These are phyloP conservation scores for Backusella liffmaniae DNA, from an alignment of 192 early-diverging fungal genomes.

Conservation along the genomic window DNA sequence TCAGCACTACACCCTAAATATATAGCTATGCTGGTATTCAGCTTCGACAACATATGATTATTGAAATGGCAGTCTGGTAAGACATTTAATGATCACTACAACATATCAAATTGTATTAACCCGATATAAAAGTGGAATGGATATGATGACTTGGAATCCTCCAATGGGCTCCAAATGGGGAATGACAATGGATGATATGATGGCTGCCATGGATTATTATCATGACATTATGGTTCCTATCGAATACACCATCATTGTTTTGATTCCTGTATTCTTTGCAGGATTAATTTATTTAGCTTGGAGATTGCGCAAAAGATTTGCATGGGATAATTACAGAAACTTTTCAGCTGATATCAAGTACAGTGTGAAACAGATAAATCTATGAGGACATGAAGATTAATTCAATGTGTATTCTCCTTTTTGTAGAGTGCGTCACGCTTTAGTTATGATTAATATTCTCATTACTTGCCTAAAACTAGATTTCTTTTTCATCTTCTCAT, in stretches of 20 bases:
- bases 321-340: conserved; percentile 46
- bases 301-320: conserved; percentile 38
- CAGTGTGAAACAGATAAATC: not conserved
- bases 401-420: not conserved
- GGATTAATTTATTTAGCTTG: conserved; percentile 26
- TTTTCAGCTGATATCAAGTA: conserved; percentile 45
- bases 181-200: not conserved
- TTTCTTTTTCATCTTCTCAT: conserved; percentile 44
- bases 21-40: conserved; percentile 40
- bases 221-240: conserved; percentile 35
- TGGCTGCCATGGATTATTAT: conserved; percentile 23
- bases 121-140: conserved; percentile 19
- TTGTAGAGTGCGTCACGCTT: conserved; percentile 24
- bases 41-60: conserved; percentile 39
- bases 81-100: not conserved
- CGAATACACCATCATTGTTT: conserved; percentile 44
- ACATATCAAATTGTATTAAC: not conserved
- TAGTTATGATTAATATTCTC: conserved; percentile 29
- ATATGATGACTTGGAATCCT: conserved; percentile 15
- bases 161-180: conserved; percentile 11
- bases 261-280: conserved; percentile 35
- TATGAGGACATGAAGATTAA: not conserved
- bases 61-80: conserved; percentile 39
- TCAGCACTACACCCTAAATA: not conserved
- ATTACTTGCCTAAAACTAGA: conserved; percentile 47